Evolutionary conservation across 371 early-diverging fungal genomes (phyloP).

Genomic region (Funneliformis caledonium): DNA sequence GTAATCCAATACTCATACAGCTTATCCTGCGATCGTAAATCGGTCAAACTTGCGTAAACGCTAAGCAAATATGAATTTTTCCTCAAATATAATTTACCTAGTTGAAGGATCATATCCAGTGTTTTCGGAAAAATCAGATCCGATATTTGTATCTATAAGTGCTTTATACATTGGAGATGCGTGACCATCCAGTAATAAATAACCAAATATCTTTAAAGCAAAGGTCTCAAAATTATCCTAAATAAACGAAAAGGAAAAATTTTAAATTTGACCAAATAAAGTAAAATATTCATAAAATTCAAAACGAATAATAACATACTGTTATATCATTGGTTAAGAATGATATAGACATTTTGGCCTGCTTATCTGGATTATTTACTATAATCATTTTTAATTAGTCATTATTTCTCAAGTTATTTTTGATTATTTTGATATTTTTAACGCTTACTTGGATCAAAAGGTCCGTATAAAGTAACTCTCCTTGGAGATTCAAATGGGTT

Average conservation of each 20-base stretch:
- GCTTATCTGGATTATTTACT: conserved; percentile 82
- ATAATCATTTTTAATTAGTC: conserved; percentile 14
- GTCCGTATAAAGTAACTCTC: conserved; percentile 60
- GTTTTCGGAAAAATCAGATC: conserved; percentile 88
- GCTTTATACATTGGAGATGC: conserved; percentile 94
- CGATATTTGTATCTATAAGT: conserved; percentile 92
- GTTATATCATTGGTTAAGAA: conserved; percentile 80
- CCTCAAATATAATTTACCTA: conserved; percentile 46
- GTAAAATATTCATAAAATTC: neutral
- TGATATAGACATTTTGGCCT: conserved; percentile 75
- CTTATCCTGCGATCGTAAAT: conserved; percentile 47
- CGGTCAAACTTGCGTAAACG: neutral
- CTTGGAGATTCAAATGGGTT: conserved; percentile 57
- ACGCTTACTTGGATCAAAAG: conserved; percentile 76
- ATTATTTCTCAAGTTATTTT: conserved; percentile 24
- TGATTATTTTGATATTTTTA: neutral
- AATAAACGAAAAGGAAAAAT: neutral
- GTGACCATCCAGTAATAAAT: conserved; percentile 84
- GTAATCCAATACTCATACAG: conserved; percentile 70
- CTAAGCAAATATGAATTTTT: neutral
- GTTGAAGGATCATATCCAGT: conserved; percentile 85
- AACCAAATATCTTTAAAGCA: conserved; percentile 77
- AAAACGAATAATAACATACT: conserved; percentile 49
- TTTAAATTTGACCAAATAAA: neutral
- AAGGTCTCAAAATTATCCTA: conserved; percentile 85